Conservation (phyloP, 2,329 filamentous ascomycete species). For the Lecanicillium sp. region DNA sequence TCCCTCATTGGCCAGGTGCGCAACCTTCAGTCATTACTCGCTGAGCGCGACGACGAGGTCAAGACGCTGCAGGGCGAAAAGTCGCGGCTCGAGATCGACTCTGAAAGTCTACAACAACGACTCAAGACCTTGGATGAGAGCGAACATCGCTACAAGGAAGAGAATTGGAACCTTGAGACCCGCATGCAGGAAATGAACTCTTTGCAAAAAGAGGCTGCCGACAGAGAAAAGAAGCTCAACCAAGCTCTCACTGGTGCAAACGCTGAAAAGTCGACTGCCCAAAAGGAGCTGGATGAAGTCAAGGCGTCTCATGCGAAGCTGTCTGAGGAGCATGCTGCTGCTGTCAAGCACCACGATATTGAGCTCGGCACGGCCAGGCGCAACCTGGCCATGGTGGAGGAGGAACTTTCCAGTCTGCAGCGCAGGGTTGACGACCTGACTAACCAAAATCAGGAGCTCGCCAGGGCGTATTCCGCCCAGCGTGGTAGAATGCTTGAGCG, state of each 20-base stretch:
- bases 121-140: constrained; percentile 82
- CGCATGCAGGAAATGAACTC: constrained; percentile 77
- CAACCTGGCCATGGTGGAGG: constrained; percentile 68
- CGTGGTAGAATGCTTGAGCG: constrained; percentile 59
- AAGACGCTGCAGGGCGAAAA: constrained; percentile 68
- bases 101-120: constrained; percentile 69
- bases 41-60: constrained; percentile 80
- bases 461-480: constrained; percentile 69
- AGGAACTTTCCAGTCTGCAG: constrained; percentile 69
- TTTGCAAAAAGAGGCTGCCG: constrained; percentile 64
- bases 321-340: constrained; percentile 67
- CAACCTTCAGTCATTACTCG: constrained; percentile 74
- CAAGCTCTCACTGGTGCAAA: constrained; percentile 62
- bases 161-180: constrained; percentile 96
- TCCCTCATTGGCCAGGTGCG: constrained; percentile 90
- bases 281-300: constrained; percentile 86
- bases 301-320: constrained; percentile 73
- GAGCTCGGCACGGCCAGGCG: constrained; percentile 80
- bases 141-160: constrained; percentile 93
- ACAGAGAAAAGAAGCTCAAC: constrained; percentile 74
- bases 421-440: constrained; percentile 82
- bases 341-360: constrained; percentile 77
- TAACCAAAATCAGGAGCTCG: constrained; percentile 84
- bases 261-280: constrained; percentile 66
- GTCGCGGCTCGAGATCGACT: constrained; percentile 72